A percentile compares a stretch with the other conserved stretches of the same genome.
These are phyloP conservation scores for Kingdonia uniflora DNA, from an alignment of 164 flowering plant species.

Conservation along the genomic window DNA sequence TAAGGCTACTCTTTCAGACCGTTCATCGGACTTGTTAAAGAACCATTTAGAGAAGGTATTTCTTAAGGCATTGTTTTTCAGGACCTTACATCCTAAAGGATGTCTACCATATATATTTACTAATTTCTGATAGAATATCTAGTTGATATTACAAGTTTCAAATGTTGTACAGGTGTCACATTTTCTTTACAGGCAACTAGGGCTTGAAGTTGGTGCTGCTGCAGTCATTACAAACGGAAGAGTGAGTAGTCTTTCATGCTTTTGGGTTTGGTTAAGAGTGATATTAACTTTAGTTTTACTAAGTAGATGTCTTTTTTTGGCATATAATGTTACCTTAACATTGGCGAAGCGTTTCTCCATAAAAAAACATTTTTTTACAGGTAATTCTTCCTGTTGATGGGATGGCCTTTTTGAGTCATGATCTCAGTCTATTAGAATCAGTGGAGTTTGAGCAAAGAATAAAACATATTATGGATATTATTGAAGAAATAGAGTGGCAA, in stretches of 20 bases:
- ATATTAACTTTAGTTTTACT: too few species aligned
- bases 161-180: constrained; percentile 50
- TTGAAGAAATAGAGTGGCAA: constrained; percentile 74
- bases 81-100: too few species aligned
- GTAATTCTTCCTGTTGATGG: constrained; percentile 39
- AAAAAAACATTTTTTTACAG: constrained; percentile 21
- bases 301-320: too few species aligned
- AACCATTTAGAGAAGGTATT: constrained; percentile 50
- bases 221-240: constrained; percentile 95
- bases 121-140: too few species aligned
- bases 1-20: constrained; percentile 35
- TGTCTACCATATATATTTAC: too few species aligned
- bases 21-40: constrained; percentile 25
- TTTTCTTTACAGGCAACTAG: constrained; percentile 43
- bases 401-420: constrained; percentile 56
- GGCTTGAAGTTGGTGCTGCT: constrained; percentile 38
- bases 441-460: constrained; percentile 74
- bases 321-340: background rate
- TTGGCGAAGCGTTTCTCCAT: background rate
- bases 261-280: too few species aligned
- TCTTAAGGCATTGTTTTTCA: too few species aligned
- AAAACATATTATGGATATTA: constrained; percentile 54
- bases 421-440: constrained; percentile 72
- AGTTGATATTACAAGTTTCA: background rate
- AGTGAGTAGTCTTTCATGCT: constrained; percentile 50